Conservation (phyloP, 495 filamentous ascomycete species). For the Sordaria brevicollis region DNA sequence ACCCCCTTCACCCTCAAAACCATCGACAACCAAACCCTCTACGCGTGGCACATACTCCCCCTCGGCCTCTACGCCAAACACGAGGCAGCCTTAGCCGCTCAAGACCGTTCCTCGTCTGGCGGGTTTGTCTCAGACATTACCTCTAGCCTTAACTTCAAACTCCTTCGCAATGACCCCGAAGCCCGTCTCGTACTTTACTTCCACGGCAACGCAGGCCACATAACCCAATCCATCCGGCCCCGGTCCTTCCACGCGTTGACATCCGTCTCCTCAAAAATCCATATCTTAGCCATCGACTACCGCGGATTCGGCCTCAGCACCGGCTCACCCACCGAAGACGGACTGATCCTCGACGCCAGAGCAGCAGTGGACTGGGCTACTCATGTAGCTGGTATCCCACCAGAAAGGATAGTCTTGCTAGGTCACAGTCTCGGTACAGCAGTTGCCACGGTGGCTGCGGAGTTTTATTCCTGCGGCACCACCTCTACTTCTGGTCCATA, state of each 20-base stretch:
- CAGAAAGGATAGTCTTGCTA: slow-evolving; percentile 66
- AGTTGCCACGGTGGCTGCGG: slow-evolving; percentile 59
- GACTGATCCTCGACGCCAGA: slow-evolving; percentile 71
- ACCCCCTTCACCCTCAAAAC: slow-evolving; percentile 55
- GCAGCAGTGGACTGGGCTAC: slow-evolving; percentile 63
- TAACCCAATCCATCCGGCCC: slow-evolving; percentile 52
- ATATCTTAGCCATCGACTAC: slow-evolving; percentile 70
- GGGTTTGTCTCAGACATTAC: slow-evolving; percentile 47
- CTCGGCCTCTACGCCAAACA: slow-evolving; percentile 51
- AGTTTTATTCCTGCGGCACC: slow-evolving; percentile 49
- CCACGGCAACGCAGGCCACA: slow-evolving; percentile 52
- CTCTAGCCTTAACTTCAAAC: slow-evolving; percentile 42
- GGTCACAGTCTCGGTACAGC: slow-evolving; percentile 89
- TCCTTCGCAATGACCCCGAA: slow-evolving; percentile 53
- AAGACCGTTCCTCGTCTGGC: slow-evolving; percentile 16
- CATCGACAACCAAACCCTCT: slow-evolving; percentile 44
- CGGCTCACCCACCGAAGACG: slow-evolving; percentile 69
- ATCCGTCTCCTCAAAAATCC: slow-evolving; percentile 39
- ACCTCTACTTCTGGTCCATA: too few species aligned
- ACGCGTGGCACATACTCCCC: slow-evolving; percentile 66
- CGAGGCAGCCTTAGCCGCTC: slow-evolving; percentile 38
- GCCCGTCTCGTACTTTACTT: slow-evolving; percentile 50
- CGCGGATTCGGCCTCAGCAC: slow-evolving; percentile 79
- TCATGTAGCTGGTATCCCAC: slow-evolving; percentile 49
- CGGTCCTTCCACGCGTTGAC: slow-evolving; percentile 54